Percentiles rank a stretch among this genome's conserved stretches.
Evolutionary conservation across 768 basidiomycete species (phyloP).

Genomic region (Tricholoma bakamatsutake): DNA sequence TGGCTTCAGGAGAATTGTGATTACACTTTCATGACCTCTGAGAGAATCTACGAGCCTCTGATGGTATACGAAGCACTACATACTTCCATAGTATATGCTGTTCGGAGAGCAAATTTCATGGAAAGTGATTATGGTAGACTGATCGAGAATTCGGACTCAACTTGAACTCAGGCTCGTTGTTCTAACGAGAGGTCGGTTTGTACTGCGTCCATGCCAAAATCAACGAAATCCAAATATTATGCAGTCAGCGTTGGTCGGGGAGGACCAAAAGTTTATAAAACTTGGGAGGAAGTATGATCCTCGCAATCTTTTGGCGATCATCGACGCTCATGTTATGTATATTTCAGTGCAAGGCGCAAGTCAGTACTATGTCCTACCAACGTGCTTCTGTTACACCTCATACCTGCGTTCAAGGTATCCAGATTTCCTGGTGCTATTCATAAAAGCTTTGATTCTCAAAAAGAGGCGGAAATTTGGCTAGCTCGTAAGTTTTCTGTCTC

Average conservation of each 20-base stretch:
- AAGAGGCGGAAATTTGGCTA: slow-evolving; percentile 51
- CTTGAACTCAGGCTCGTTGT: too few relatives aligned
- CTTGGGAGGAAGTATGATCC: slow-evolving; percentile 53
- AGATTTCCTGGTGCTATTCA: slow-evolving; percentile 47
- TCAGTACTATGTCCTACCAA: slow-evolving; percentile 12
- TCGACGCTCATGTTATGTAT: neutral
- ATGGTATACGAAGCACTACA: too few relatives aligned
- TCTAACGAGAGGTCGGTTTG: too few relatives aligned
- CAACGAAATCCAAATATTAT: slow-evolving; percentile 42
- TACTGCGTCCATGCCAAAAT: slow-evolving; percentile 21
- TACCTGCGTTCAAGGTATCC: slow-evolving; percentile 32
- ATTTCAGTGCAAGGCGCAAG: slow-evolving; percentile 43
- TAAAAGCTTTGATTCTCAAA: slow-evolving; percentile 42
- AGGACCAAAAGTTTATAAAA: slow-evolving; percentile 50
- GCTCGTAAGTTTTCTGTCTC: slow-evolving; percentile 14
- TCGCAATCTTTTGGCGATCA: neutral
- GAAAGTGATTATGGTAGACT: too few relatives aligned
- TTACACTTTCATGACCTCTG: too few relatives aligned
- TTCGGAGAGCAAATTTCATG: too few relatives aligned
- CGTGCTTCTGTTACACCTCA: neutral
- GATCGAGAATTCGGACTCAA: too few relatives aligned
- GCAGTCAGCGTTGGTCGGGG: slow-evolving; percentile 54
- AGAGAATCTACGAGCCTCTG: too few relatives aligned
- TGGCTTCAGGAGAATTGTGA: too few relatives aligned
- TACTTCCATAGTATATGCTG: too few relatives aligned